Evolutionary conservation across 768 basidiomycete genomes (phyloP).

Genomic region (Peribolospora kevripleyi): DNA sequence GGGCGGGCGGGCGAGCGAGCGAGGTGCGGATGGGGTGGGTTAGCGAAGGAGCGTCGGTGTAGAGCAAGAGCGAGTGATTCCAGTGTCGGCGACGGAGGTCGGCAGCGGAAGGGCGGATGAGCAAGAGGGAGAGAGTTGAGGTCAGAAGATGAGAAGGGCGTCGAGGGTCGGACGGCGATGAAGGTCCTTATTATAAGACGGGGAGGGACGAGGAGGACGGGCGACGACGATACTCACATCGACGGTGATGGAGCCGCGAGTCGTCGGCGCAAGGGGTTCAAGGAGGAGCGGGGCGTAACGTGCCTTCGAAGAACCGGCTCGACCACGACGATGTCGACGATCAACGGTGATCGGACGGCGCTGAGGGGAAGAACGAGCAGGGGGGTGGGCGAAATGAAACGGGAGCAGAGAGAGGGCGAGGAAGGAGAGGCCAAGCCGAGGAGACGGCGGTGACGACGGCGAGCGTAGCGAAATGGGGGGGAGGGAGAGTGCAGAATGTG

Average conservation of each 20-base stretch:
- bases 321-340: not conserved
- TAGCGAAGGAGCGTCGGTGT: constrained; percentile 3
- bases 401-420: constrained; percentile 10
- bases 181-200: too few species aligned
- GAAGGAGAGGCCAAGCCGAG: not conserved
- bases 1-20: constrained; percentile 4
- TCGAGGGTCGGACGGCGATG: too few species aligned
- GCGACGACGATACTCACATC: too few species aligned
- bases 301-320: constrained; percentile 2
- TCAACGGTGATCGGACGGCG: not conserved
- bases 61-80: not conserved
- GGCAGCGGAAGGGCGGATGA: not conserved
- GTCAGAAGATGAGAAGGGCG: constrained; percentile 2
- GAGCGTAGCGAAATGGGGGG: constrained; percentile 1
- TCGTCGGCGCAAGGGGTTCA: too few species aligned
- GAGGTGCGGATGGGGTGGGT: constrained; percentile 1
- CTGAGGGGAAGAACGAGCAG: not conserved
- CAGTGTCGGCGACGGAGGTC: not conserved
- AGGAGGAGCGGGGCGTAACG: not conserved
- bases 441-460: not conserved
- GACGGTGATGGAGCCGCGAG: too few species aligned
- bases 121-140: not conserved
- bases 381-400: not conserved
- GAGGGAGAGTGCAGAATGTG: not conserved
- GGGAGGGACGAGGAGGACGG: too few species aligned